Base-by-base conservation (phyloP, 1,139 yeast species). In the Saccharomycopsis hybrid region DNA sequence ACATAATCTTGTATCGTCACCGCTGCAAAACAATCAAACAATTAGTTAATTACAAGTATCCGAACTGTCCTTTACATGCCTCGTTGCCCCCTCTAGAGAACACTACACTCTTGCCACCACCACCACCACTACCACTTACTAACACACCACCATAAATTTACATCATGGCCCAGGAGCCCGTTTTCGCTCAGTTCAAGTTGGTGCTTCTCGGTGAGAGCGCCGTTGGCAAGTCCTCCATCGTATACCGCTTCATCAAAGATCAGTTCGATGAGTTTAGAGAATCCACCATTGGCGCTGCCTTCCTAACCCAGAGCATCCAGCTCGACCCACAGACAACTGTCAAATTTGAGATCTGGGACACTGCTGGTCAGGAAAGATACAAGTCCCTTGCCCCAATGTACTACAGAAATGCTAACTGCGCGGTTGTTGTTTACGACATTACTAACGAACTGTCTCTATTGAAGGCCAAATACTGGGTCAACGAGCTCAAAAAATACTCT, bases 271-370 rank as follows among this genome's bases (percentile, higher is more conserved):
- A 89, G 62, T 78, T 85, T 69, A 77, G 97, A 59, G 97, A 92
- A 67, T 86, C 96, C 28, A 92, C 97, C 5, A 92, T 92, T 55
- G 97, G 97, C 13, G 98, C 98, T 2, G 98, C 98, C 2, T 92
- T 92, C 65, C 72, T 92, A 53, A 90, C 98, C 13, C 97, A 92
- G 64, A 82, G 95, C 4, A 44, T 44, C 27, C 51, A 50, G 43
- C 47, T 46, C 25, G 47, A 41, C 18, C 33, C 38, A 3, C 32
- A 43, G 8, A 40, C 18, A 52, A 54, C 43, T 48, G 77, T 84
- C 58, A 85, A 85, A 62, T 85, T 84, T 62, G 94, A 85, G 62
- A 85, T 85, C 54, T 85, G 94, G 95, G 95, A 85, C 61, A 85
- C 95, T 5, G 95, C 95, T 1, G 94, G 95, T 9, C 95, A 85